Evolutionary conservation across 768 basidiomycete species (phyloP), one percentile per base, ranked within the genome.

Genomic region (Podaxis sp.): DNA sequence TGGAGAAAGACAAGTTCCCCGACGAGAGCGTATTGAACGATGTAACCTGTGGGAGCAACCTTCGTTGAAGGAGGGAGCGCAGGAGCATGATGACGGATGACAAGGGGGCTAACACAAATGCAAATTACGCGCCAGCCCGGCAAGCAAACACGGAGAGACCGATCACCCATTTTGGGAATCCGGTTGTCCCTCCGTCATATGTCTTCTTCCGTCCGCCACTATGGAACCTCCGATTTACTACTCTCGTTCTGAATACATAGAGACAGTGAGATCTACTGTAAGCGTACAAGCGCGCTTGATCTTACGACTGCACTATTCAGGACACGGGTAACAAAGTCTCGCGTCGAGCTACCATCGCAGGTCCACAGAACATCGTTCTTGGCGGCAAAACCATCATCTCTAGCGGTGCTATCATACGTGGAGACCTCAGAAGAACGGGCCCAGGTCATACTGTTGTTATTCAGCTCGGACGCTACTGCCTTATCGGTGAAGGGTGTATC

Each of bases 251-350:
- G 93, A 95, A 74, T 94, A 88, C 74, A 95, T 95, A 50, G 93
- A 95, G 78, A 95, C 93, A 60, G 93, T 93, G 73, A 61, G 81
- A 46, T 53, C 43, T 22, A 41, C 38, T 40, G 13, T 2, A 12
- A 36, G 11, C 36, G n/a, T 5, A 1, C 40, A 54, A 57, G 13
- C 55, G 24, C 37, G 33, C 5, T 41, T 47, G 22, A n/a, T 46
- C 27, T 59, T 24, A 64, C 24, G 29, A 29, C 27, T 63, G 36
- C 25, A 60, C 51, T 55, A 33, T 50, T 54, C 73, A 95, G 93
- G 94, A 96, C 72, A 96, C 94, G 65, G 94, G 93, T 50, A 96
- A 98, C 80, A 96, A 96, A 75, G 96, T 98, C 49, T 96, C 93
- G 43, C 85, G 94, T 61, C 86, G 91, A 64, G 94, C 94, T 17